A percentile compares a stretch with the other conserved stretches of the same genome.
These are phyloP conservation scores for Herpetomonas muscarum DNA, from an alignment of 208 protist genomes.

Conservation along the genomic window DNA sequence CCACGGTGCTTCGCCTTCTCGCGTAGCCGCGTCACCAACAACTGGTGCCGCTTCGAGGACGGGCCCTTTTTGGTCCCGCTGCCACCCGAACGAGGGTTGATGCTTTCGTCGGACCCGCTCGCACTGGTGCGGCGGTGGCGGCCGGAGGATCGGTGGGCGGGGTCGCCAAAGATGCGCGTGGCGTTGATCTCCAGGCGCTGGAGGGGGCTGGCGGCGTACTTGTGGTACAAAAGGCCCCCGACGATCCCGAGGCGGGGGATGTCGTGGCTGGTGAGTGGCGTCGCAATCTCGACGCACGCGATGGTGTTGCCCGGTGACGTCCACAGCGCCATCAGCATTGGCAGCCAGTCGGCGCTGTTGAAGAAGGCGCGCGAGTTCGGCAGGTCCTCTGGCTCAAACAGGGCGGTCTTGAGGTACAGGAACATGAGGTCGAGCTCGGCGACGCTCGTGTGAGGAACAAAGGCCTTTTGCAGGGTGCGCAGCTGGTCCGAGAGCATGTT, in stretches of 20 bases:
- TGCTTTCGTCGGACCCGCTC: neutral
- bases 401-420: slow-evolving; percentile 51
- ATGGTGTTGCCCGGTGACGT: slow-evolving; percentile 45
- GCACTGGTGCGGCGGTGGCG: neutral
- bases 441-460: slow-evolving; percentile 47
- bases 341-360: slow-evolving; percentile 58
- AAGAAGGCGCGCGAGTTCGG: slow-evolving; percentile 41
- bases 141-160: neutral
- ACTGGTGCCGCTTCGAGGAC: no score
- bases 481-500: slow-evolving; percentile 22
- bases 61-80: neutral
- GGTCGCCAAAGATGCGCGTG: slow-evolving; percentile 29
- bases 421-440: slow-evolving; percentile 37
- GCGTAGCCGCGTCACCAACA: no score
- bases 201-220: slow-evolving; percentile 28
- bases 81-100: no score
- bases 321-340: slow-evolving; percentile 46
- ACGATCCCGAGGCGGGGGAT: slow-evolving; percentile 67
- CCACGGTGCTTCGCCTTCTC: no score
- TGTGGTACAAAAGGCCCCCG: slow-evolving; percentile 47
- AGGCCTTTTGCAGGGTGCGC: slow-evolving; percentile 31
- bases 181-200: slow-evolving; percentile 34
- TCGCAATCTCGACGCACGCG: slow-evolving; percentile 32
- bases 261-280: slow-evolving; percentile 32
- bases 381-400: slow-evolving; percentile 51